These are phyloP conservation scores for Pseudocercospora vitis DNA, from an alignment of 2,329 filamentous ascomycete species.

Conservation along the genomic window DNA sequence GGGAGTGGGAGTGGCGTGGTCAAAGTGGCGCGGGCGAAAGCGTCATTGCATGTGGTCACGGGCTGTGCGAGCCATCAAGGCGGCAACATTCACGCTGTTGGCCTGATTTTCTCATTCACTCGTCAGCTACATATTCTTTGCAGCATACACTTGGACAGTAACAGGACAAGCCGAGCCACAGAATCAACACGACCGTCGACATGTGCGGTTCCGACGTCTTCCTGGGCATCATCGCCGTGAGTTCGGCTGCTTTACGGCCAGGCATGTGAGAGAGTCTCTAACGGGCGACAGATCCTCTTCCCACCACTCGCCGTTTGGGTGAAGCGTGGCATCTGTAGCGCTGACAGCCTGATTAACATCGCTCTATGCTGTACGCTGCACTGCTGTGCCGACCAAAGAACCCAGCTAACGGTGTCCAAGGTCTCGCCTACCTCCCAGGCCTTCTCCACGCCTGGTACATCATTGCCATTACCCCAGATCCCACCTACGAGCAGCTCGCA, in stretches of 20 bases:
- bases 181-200: constrained; percentile 28
- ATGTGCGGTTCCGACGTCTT: constrained; percentile 64
- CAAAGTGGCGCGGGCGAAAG: constrained; percentile 5
- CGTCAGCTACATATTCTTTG: background rate
- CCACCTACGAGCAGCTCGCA: constrained; percentile 63
- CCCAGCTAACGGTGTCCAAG: constrained; percentile 19
- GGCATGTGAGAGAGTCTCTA: no score
- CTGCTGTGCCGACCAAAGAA: background rate
- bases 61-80: constrained; percentile 12
- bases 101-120: background rate
- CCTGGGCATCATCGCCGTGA: constrained; percentile 59
- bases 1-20: constrained; percentile 4
- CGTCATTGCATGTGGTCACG: constrained; percentile 13
- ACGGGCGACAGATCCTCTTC: no score
- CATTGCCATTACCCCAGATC: constrained; percentile 84
- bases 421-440: constrained; percentile 65
- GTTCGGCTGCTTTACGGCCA: no score
- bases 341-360: constrained; percentile 92
- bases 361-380: constrained; percentile 63
- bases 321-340: constrained; percentile 88
- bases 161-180: background rate
- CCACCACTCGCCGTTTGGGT: constrained; percentile 76
- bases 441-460: constrained; percentile 98
- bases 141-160: background rate
- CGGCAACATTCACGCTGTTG: constrained; percentile 14